Conservation (phyloP, 75 land plant species). For the Pseudotsuga menziesii region DNA sequence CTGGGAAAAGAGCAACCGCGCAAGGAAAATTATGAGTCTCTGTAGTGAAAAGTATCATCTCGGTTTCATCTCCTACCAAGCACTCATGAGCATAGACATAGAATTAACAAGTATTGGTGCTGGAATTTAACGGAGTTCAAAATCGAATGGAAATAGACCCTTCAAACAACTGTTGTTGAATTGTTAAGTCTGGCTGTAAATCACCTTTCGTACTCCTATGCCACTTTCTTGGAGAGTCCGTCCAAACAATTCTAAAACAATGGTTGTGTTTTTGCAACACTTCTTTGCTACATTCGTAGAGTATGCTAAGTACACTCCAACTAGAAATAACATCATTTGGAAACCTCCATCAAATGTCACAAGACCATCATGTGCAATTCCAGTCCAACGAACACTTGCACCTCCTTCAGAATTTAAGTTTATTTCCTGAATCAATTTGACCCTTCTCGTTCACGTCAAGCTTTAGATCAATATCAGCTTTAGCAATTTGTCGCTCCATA, state of each 20-base stretch:
- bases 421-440: slow-evolving; percentile 78
- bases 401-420: slow-evolving; percentile 32
- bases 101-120: too few species aligned
- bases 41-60: too few species aligned
- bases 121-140: too few species aligned
- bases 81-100: too few species aligned
- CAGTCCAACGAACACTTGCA: slow-evolving; percentile 69
- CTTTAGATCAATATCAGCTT: slow-evolving; percentile 50
- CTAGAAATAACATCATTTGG: slow-evolving; percentile 67
- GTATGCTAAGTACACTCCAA: slow-evolving; percentile 82
- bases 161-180: too few species aligned
- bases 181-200: too few species aligned
- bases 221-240: slow-evolving; percentile 69
- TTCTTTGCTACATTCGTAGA: slow-evolving; percentile 69
- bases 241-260: slow-evolving; percentile 92
- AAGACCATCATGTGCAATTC: slow-evolving; percentile 36
- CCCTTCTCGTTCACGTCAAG: slow-evolving; percentile 65
- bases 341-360: slow-evolving; percentile 70
- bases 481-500: slow-evolving; percentile 81
- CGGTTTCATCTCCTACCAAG: too few species aligned
- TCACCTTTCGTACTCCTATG: too few species aligned
- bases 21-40: too few species aligned
- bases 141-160: too few species aligned
- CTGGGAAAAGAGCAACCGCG: too few species aligned
- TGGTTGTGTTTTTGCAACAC: slow-evolving; percentile 61